These are phyloP conservation scores for Colletotrichum limetticola DNA, from an alignment of 2,329 filamentous ascomycete genomes.

Conservation along the genomic window DNA sequence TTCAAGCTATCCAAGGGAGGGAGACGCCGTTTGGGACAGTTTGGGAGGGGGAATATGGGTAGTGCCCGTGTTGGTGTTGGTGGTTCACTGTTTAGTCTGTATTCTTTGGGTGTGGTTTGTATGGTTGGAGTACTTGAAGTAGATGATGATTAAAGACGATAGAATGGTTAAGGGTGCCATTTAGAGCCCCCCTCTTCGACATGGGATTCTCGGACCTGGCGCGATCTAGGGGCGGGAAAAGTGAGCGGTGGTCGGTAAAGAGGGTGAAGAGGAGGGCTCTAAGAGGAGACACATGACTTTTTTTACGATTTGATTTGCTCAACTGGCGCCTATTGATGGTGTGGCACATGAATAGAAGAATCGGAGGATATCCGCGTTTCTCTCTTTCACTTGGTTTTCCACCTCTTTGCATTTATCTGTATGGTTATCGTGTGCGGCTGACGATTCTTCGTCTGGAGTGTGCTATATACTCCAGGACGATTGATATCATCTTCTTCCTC, in stretches of 20 bases:
- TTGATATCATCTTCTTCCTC: background rate
- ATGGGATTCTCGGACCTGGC: background rate
- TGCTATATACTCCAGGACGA: background rate
- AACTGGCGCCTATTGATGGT: background rate
- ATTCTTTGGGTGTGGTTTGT: background rate
- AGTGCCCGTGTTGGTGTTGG: background rate
- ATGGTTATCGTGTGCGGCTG: background rate
- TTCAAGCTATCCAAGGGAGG: background rate
- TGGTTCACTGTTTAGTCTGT: background rate
- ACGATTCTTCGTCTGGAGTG: background rate
- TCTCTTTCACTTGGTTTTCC: background rate
- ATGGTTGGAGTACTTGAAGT: background rate
- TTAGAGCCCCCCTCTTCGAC: background rate
- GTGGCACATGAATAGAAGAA: slow-evolving; percentile 10
- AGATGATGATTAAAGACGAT: background rate
- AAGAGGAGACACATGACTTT: slow-evolving; percentile 18
- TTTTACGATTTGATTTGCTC: no score
- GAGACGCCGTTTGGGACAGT: background rate
- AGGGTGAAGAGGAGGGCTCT: background rate
- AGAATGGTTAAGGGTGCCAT: background rate
- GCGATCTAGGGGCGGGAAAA: background rate
- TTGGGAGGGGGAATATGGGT: background rate
- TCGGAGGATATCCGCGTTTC: background rate
- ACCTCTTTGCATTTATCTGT: background rate
- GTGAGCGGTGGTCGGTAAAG: background rate